These are phyloP conservation scores for Talaromyces sp. DNA, from an alignment of 2,329 filamentous ascomycete genomes.

Conservation along the genomic window DNA sequence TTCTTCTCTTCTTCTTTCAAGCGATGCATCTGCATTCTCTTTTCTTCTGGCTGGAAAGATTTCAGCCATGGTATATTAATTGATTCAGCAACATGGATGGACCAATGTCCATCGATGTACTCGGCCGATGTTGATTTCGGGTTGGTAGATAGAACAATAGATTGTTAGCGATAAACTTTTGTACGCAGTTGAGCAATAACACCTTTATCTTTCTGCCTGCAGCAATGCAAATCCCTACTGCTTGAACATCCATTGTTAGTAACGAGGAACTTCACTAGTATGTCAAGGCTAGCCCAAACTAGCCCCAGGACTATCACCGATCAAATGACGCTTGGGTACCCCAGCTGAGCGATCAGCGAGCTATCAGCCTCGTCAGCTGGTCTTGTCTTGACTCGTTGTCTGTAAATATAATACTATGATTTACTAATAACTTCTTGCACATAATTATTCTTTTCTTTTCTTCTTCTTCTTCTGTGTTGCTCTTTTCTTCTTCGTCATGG, in stretches of 20 bases:
- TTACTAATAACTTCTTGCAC: background rate
- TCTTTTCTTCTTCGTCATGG: no score
- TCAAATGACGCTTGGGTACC: background rate
- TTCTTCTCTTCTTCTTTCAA: background rate
- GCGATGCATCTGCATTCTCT: background rate
- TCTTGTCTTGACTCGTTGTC: no score
- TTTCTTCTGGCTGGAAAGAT: background rate
- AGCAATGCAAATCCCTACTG: no score
- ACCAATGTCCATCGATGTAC: background rate
- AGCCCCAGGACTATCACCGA: background rate
- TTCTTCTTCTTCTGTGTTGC: no score
- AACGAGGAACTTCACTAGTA: no score
- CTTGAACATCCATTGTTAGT: no score
- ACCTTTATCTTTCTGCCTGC: no score
- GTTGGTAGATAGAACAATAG: background rate
- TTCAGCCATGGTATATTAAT: background rate
- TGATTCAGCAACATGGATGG: background rate
- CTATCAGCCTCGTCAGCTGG: background rate
- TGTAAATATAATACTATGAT: background rate
- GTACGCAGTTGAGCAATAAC: no score
- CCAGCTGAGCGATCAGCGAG: background rate
- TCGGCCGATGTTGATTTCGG: background rate
- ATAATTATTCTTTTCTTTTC: background rate
- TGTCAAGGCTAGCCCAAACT: background rate
- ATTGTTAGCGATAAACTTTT: background rate